Base-by-base conservation (phyloP, 2,329 filamentous ascomycete species). In the Dichotomopilus funicola region DNA sequence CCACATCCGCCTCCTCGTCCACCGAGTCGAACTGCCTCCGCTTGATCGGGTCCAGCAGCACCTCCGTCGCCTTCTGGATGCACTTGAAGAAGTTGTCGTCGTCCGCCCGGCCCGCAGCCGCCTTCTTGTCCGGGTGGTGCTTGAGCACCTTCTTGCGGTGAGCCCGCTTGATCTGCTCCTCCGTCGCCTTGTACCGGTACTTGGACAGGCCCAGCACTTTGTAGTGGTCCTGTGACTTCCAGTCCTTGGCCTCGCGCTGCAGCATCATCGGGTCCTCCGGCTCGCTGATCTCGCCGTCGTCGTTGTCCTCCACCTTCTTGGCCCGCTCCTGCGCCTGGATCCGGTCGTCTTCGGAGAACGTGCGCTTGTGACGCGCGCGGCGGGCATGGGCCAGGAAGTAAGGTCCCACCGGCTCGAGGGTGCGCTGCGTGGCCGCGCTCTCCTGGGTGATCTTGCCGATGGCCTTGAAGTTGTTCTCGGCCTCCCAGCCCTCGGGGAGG, bases 21-120 rank as follows among this genome's bases (percentile, higher is more conserved):
- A 97, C 91, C 2, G 90, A 96, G 74, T 99, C 94, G 75, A 88
- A 99, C 75, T 99, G 94, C 57, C 91, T 86, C 60, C 94, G 89
- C 78, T 90, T 95, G 71, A 86, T 80, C 51, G 94, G 94, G 77
- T 99, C 94, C 54, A 90, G 82, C 13, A 99, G 87, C 51, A 97
- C 82, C 68, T 99, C 94, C 66, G 88, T 92, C 56, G 94, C 94
- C 75, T 96, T 96, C 73, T 99, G 95, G 73, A 99, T 99, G 75
- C 95, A 99, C 82, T 99, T 99, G 87, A 99, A 99, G 81, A 99
- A 99, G 72, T 88, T 89, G 73, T 99, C 94, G 74, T 96, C 92
- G 67, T 97, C 91, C 64, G 83, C 82, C 66, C 83, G 82, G 59
- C 94, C 94, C 48, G 86, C 82, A 34, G 94, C 94, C 12, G 95